phyloP scores from a whole-genome alignment of 768 basidiomycete species.

The Mycena venus region DNA sequence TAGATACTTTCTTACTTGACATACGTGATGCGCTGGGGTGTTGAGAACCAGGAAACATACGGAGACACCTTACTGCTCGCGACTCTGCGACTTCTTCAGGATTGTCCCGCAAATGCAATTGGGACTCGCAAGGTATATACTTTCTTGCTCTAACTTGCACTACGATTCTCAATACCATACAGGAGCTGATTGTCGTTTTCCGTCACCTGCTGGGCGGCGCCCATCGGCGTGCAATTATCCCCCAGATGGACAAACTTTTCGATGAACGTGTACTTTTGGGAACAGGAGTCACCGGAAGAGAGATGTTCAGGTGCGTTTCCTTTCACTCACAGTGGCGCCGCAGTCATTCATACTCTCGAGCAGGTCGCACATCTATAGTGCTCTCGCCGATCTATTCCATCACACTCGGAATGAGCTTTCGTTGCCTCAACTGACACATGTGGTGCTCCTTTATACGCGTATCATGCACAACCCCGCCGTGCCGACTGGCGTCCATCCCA shows the following conservation, averaged over 20 bases:
- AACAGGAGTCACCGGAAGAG: conserved; percentile 84
- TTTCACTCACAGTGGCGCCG: not conserved
- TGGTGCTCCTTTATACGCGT: conserved; percentile 88
- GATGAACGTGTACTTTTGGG: conserved; percentile 94
- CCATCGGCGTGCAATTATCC: conserved; percentile 82
- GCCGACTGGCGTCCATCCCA: conserved; percentile 83
- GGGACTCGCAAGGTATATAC: conserved; percentile 79
- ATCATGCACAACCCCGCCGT: conserved; percentile 92
- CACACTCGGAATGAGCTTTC: conserved; percentile 89
- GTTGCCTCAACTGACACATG: conserved; percentile 77
- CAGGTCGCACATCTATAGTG: conserved; percentile 86
- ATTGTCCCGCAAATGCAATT: conserved; percentile 91
- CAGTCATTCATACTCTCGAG: conserved; percentile 24
- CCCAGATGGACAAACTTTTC: conserved; percentile 89
- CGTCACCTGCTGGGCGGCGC: conserved; percentile 88
- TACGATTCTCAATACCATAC: conserved; percentile 31
- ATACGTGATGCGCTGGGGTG: conserved; percentile 80
- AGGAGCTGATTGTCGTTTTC: conserved; percentile 95
- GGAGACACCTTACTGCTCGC: conserved; percentile 85
- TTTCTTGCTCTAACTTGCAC: not conserved
- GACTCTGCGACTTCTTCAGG: conserved; percentile 90
- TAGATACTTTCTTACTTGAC: conserved; percentile 94
- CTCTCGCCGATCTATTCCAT: conserved; percentile 94
- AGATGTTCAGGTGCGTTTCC: conserved; percentile 78
- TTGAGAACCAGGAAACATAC: conserved; percentile 76